These are phyloP conservation scores for Immersiella caudata DNA, from an alignment of 495 filamentous ascomycete genomes.

Conservation along the genomic window DNA sequence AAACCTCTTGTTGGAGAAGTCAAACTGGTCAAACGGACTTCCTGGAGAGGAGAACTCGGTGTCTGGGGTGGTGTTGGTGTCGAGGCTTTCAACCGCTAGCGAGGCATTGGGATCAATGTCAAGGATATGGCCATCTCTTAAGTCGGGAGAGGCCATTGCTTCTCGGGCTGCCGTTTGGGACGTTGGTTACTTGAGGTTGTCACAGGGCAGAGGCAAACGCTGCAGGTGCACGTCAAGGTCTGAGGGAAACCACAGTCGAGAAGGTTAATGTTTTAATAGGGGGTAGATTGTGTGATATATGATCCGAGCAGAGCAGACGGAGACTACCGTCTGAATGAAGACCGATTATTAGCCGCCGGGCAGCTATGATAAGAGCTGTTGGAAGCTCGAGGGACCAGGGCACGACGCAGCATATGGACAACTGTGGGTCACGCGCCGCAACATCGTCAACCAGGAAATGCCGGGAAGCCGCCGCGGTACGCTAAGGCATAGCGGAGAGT, in stretches of 20 bases:
- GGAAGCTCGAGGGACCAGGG: conserved; percentile 18
- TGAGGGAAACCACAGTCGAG: neutral
- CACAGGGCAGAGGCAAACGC: neutral
- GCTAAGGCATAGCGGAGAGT: conserved; percentile 29
- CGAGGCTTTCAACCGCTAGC: conserved; percentile 44
- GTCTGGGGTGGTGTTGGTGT: conserved; percentile 50
- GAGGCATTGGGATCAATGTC: conserved; percentile 41
- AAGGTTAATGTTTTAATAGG: neutral
- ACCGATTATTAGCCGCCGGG: neutral
- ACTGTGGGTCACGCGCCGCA: conserved; percentile 1
- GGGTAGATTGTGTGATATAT: neutral
- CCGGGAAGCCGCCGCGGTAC: conserved; percentile 37
- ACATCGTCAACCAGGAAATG: conserved; percentile 31
- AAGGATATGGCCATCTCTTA: conserved; percentile 28
- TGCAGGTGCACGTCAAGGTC: neutral
- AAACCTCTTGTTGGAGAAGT: conserved; percentile 38
- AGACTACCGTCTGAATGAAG: neutral
- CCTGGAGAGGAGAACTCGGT: conserved; percentile 55
- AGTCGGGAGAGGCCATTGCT: conserved; percentile 25
- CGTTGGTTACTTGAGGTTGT: neutral
- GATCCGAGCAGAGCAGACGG: neutral
- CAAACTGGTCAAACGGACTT: conserved; percentile 45
- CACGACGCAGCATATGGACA: conserved; percentile 9
- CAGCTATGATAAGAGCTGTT: neutral
- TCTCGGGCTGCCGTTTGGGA: neutral